These are phyloP conservation scores for Monosporascus sp. DNA, from an alignment of 2,329 filamentous ascomycete species.

Conservation along the genomic window DNA sequence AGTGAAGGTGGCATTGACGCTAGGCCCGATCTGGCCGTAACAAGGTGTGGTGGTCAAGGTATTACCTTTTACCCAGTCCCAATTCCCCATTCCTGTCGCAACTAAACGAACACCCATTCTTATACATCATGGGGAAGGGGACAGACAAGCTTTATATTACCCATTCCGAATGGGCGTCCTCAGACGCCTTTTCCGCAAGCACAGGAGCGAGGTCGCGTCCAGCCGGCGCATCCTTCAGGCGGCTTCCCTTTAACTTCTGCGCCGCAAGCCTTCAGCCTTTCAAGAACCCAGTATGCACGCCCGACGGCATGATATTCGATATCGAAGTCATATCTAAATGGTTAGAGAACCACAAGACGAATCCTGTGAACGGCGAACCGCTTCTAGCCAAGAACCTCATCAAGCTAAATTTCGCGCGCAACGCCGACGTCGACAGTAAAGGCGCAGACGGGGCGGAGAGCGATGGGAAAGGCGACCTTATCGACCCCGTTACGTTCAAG, in stretches of 20 bases:
- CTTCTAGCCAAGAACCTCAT: constrained; percentile 80
- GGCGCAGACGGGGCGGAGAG: constrained; percentile 35
- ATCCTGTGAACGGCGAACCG: constrained; percentile 78
- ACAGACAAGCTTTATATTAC: constrained; percentile 70
- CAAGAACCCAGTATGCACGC: constrained; percentile 86
- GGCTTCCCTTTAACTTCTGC: constrained; percentile 97
- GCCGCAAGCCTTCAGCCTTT: constrained; percentile 94
- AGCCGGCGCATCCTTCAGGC: constrained; percentile 66
- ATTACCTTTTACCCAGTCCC: too few relatives aligned
- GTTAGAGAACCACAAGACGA: constrained; percentile 90
- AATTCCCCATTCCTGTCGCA: neutral
- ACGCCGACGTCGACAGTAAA: constrained; percentile 61
- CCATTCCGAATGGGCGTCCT: constrained; percentile 94
- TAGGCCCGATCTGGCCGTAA: too few relatives aligned
- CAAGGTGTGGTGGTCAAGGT: too few relatives aligned
- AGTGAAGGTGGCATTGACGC: too few relatives aligned
- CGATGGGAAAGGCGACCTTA: constrained; percentile 68
- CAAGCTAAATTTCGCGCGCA: constrained; percentile 86
- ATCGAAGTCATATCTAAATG: constrained; percentile 90
- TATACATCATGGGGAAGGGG: constrained; percentile 41
- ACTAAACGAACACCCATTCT: neutral
- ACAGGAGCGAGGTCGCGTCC: constrained; percentile 56
- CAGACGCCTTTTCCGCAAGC: constrained; percentile 81
- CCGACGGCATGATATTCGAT: constrained; percentile 85
- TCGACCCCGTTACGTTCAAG: constrained; percentile 96